Percentiles rank a stretch among this genome's conserved stretches.
Evolutionary conservation across 805 yeast species (phyloP).

Genomic region (Jamesozyma hellenica): DNA sequence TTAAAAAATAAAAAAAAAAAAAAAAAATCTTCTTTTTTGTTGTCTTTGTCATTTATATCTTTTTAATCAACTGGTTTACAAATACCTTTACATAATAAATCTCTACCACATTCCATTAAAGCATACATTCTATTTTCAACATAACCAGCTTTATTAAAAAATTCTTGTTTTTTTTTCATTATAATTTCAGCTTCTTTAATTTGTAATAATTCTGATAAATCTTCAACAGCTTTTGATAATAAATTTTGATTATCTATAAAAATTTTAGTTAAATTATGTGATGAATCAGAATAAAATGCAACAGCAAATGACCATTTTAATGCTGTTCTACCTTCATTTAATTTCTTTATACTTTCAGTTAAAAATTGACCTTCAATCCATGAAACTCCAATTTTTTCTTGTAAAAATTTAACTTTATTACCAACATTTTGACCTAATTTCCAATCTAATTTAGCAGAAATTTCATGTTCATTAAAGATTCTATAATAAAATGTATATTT

Average conservation of each 20-base stretch:
- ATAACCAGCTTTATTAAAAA: constrained; percentile 30
- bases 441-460: constrained; percentile 63
- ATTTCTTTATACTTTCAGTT: constrained; percentile 55
- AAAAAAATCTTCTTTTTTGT: background rate
- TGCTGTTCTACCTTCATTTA: constrained; percentile 61
- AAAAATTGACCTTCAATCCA: constrained; percentile 87
- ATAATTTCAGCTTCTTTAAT: constrained; percentile 31
- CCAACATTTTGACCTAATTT: constrained; percentile 55
- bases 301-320: constrained; percentile 88
- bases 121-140: constrained; percentile 32
- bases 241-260: constrained; percentile 64
- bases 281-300: constrained; percentile 50
- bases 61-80: constrained; percentile 15
- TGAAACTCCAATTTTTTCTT: constrained; percentile 53
- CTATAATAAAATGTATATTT: constrained; percentile 69
- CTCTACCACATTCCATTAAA: constrained; percentile 31
- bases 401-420: constrained; percentile 50
- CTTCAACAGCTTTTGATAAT: constrained; percentile 58
- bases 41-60: background rate
- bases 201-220: constrained; percentile 49
- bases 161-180: constrained; percentile 30
- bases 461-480: constrained; percentile 65
- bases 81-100: constrained; percentile 26
- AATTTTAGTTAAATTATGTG: constrained; percentile 44
- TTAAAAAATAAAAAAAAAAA: background rate